phyloP scores from a whole-genome alignment of 1,284 basidiomycete species.

The Pseudozyma flocculosa region DNA sequence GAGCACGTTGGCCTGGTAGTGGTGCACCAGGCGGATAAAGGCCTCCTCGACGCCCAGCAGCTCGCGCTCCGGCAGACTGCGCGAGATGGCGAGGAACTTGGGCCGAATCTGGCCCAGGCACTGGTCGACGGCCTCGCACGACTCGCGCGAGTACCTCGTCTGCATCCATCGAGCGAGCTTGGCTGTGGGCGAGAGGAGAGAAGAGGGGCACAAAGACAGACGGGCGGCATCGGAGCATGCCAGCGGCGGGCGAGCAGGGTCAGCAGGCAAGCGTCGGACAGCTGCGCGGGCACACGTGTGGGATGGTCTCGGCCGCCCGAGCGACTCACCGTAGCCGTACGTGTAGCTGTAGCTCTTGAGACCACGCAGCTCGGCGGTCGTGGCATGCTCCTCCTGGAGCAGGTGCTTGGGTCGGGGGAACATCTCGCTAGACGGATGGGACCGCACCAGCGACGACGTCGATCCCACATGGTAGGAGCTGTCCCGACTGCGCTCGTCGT shows the following conservation, averaged over 20 bases:
- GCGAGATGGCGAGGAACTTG: slow-evolving; percentile 21
- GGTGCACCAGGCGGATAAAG: slow-evolving; percentile 19
- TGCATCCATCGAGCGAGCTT: slow-evolving; percentile 39
- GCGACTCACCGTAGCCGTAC: slow-evolving; percentile 15
- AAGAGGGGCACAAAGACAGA: too few relatives aligned
- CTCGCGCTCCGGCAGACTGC: slow-evolving; percentile 20
- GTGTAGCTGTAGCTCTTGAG: slow-evolving; percentile 22
- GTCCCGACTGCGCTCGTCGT: too few relatives aligned
- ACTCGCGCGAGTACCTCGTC: slow-evolving; percentile 17
- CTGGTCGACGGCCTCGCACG: slow-evolving; percentile 25
- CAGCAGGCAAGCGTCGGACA: too few relatives aligned
- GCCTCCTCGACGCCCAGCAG: slow-evolving; percentile 27
- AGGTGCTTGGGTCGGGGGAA: slow-evolving; percentile 14
- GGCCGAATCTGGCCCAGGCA: slow-evolving; percentile 20
- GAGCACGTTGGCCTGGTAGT: slow-evolving; percentile 30
- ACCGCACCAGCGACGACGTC: too few relatives aligned
- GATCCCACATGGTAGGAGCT: too few relatives aligned
- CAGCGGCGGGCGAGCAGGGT: background rate
- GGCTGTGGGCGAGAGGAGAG: slow-evolving; percentile 4
- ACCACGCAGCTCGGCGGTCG: slow-evolving; percentile 16
- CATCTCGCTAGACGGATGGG: slow-evolving; percentile 7
- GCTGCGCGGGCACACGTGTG: too few relatives aligned
- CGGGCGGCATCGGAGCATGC: too few relatives aligned
- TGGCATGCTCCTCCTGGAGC: slow-evolving; percentile 27
- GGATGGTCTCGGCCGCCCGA: background rate